phyloP scores from a whole-genome alignment of 257 asterid genomes.

The Salvia splendens region DNA sequence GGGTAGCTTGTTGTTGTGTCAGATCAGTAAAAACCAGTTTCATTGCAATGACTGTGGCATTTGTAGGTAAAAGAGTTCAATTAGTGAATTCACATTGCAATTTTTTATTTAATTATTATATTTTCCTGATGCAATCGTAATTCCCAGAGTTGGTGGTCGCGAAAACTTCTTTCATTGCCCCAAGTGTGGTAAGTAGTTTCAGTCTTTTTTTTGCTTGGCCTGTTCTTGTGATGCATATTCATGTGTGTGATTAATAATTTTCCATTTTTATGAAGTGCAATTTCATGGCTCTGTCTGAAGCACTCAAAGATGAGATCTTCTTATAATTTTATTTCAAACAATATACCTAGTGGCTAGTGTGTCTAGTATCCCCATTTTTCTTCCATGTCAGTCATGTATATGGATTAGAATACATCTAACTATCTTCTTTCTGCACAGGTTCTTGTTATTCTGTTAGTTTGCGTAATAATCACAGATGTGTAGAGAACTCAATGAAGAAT shows the following conservation, averaged over 20 bases:
- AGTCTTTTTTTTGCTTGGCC: neutral
- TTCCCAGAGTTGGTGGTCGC: constrained; percentile 87
- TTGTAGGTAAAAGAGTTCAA: constrained; percentile 67
- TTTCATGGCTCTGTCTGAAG: constrained; percentile 7
- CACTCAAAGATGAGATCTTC: constrained; percentile 4
- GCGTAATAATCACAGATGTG: constrained; percentile 72
- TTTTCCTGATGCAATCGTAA: constrained; percentile 30
- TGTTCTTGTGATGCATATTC: constrained; percentile 18
- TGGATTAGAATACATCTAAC: constrained; percentile 10
- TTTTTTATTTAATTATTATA: neutral
- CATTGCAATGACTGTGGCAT: constrained; percentile 93
- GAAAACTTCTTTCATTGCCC: constrained; percentile 84
- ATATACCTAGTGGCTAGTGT: neutral
- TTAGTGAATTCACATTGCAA: neutral
- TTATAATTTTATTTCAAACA: constrained; percentile 14
- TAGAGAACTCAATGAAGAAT: constrained; percentile 88
- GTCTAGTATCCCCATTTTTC: constrained; percentile 1
- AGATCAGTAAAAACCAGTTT: constrained; percentile 68
- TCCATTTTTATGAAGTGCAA: neutral
- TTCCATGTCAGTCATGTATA: neutral
- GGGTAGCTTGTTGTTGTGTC: constrained; percentile 37
- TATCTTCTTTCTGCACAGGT: constrained; percentile 48
- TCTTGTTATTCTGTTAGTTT: constrained; percentile 75
- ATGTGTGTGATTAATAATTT: constrained; percentile 6
- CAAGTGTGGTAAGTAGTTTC: constrained; percentile 68